Evolutionary conservation across 2,329 filamentous ascomycete genomes (phyloP).

Genomic region (Colletotrichum graminicola): DNA sequence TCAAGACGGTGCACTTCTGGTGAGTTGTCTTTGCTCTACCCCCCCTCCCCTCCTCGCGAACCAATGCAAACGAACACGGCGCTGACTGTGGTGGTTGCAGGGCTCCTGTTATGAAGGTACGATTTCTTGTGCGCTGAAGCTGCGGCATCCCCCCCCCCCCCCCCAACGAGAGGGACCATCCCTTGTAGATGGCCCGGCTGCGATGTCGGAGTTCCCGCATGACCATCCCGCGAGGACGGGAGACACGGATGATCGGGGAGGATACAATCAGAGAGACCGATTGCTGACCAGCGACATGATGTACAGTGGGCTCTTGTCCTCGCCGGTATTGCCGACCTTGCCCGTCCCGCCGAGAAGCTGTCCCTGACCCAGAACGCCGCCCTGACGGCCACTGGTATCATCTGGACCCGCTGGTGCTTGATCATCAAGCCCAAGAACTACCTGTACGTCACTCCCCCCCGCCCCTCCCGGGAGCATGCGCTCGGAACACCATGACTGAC

Average conservation of each 20-base stretch:
- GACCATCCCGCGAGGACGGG: neutral
- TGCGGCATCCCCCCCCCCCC: neutral
- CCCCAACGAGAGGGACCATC: neutral
- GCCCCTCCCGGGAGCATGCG: neutral
- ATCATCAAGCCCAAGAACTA: constrained; percentile 95
- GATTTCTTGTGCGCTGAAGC: constrained; percentile 58
- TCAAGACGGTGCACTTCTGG: constrained; percentile 99
- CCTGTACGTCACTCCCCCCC: constrained; percentile 69
- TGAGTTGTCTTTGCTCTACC: constrained; percentile 55
- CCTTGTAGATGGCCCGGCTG: constrained; percentile 36
- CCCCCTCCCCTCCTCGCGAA: too few species aligned
- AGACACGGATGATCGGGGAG: neutral
- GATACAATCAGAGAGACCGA: neutral
- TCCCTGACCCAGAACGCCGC: constrained; percentile 93
- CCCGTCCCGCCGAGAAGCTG: constrained; percentile 90
- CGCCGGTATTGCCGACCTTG: constrained; percentile 91
- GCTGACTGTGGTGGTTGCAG: constrained; percentile 56
- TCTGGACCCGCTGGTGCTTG: constrained; percentile 99
- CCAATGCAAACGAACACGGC: neutral
- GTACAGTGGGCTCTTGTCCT: constrained; percentile 90
- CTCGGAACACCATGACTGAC: neutral
- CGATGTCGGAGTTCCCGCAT: constrained; percentile 31
- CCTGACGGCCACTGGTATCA: constrained; percentile 88
- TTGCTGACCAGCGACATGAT: constrained; percentile 13
- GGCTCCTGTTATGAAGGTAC: constrained; percentile 90